A percentile compares a stretch with the other conserved stretches of the same genome.
Conservation (phyloP, 306 rosid species). For the Hippophae tibetana region DNA sequence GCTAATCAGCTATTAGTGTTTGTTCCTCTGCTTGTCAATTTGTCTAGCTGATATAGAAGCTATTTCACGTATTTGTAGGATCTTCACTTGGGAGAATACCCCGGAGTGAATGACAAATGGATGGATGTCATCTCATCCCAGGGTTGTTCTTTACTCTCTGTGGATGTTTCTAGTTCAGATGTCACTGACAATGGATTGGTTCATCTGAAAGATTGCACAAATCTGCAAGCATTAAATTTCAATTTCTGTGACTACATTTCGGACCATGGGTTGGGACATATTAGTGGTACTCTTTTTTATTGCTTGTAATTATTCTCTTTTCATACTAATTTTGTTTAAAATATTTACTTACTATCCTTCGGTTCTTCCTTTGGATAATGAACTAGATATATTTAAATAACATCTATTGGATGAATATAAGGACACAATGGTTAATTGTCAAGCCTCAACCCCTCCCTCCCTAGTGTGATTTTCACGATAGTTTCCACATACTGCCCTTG, state of each 20-base stretch:
- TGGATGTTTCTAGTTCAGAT: conserved; percentile 78
- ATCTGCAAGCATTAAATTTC: conserved; percentile 55
- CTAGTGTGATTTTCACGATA: too few relatives aligned
- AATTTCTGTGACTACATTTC: conserved; percentile 81
- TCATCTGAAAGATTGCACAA: conserved; percentile 61
- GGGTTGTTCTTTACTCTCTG: conserved; percentile 71
- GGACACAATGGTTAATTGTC: too few relatives aligned
- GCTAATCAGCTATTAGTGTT: neutral
- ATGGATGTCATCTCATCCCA: conserved; percentile 84
- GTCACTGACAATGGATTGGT: conserved; percentile 70
- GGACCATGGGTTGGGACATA: conserved; percentile 51
- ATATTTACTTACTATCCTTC: neutral
- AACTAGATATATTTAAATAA: too few relatives aligned
- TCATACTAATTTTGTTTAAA: neutral
- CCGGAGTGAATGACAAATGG: conserved; percentile 74
- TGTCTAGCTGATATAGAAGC: conserved; percentile 14
- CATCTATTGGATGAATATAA: too few relatives aligned
- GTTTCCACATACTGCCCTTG: too few relatives aligned
- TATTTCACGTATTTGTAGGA: conserved; percentile 38
- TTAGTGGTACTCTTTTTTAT: conserved; percentile 43
- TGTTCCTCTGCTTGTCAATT: conserved; percentile 12
- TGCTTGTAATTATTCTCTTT: conserved; percentile 6
- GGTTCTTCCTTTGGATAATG: too few relatives aligned
- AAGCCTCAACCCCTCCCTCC: too few relatives aligned
- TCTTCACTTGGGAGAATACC: conserved; percentile 69